phyloP scores from a whole-genome alignment of 805 yeast genomes.

The Lachancea waltii region DNA sequence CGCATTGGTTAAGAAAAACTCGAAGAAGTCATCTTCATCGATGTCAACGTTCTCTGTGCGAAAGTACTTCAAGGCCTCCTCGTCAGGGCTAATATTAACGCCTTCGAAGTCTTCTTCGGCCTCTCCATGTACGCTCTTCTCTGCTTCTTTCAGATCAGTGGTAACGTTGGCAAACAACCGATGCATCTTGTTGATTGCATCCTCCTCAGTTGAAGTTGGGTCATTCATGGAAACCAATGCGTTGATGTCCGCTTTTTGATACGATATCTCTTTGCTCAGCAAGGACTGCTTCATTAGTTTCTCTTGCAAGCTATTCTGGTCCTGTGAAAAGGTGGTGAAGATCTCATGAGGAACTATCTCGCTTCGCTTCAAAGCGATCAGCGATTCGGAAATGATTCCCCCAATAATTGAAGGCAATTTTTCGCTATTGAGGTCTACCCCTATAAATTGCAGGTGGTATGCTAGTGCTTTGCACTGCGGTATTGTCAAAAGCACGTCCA shows the following conservation, averaged over 20 bases:
- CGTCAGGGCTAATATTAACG: slow-evolving; percentile 12
- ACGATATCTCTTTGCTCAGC: not conserved
- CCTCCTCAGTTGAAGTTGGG: not conserved
- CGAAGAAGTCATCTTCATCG: slow-evolving; percentile 66
- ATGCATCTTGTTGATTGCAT: slow-evolving; percentile 1
- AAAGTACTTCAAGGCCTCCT: slow-evolving; percentile 27
- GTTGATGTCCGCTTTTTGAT: slow-evolving; percentile 1
- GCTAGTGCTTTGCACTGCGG: slow-evolving; percentile 18
- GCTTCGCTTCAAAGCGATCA: slow-evolving; percentile 7
- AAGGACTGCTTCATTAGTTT: not conserved
- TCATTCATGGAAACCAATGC: slow-evolving; percentile 2
- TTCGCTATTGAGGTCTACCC: not conserved
- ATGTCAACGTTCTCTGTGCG: slow-evolving; percentile 38
- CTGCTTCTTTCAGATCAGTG: slow-evolving; percentile 3
- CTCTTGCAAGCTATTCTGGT: not conserved
- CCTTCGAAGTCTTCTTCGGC: slow-evolving; percentile 7
- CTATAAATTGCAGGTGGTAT: slow-evolving; percentile 10
- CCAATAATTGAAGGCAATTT: slow-evolving; percentile 14
- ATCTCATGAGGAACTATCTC: not conserved
- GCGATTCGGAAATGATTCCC: slow-evolving; percentile 9
- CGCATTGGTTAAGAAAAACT: slow-evolving; percentile 52
- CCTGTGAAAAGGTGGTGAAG: not conserved
- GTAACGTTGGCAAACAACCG: slow-evolving; percentile 3
- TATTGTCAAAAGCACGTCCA: slow-evolving; percentile 9
- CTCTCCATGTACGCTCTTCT: slow-evolving; percentile 7